Base-by-base conservation (phyloP, 2,329 filamentous ascomycete genomes). In the Diaporthe caulivora region DNA sequence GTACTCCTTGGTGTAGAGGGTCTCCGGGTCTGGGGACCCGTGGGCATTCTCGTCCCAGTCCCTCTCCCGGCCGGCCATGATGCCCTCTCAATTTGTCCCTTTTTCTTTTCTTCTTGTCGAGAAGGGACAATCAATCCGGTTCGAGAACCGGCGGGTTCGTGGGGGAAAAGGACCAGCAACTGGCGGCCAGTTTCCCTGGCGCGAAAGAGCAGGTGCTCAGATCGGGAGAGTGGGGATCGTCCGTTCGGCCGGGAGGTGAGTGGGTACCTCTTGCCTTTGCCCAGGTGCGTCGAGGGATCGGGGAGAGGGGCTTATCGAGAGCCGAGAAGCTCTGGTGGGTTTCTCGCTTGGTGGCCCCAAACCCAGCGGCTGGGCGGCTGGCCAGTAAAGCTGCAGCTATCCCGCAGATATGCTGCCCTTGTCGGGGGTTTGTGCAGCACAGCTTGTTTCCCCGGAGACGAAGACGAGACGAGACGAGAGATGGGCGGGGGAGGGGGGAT, bases 1-100 rank as follows among this genome's bases (percentile, higher is more conserved):
- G 81, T 92, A 94, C 83, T 97, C 94, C 85, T 97, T 98, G 75
- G 94, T 97, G 84, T 98, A 99, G 70, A 98, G 89, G 75, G 92
- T 91, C 85, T 97, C 95, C 4, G 97, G 97, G 84, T 98, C 96
- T 71, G 94, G 88, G 47, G 87, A 86, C 80, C 89, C 89, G 75
- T 89, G 86, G 76, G 42, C 55, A 51, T 62, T 71, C 13, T 71
- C 69, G 44, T 71, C 73, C 71, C 67, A 82, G 31, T 87, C 85
- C 72, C 85, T 84, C 70, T 86, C 83, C 74, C 84, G 83, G 78
- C 87, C 86, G 73, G 85, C 84, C 88, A 90, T 90, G 75, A 57
- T 78, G 76, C 51, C 47, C 60, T 31, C 60, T 44, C 15, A n/a
- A 21, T 26, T 21, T 31, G 34, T n/a, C 40, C 37, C 2, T 40